Base-by-base conservation (phyloP, 352 stramenopile species). In the Phytopythium mirpurense region DNA sequence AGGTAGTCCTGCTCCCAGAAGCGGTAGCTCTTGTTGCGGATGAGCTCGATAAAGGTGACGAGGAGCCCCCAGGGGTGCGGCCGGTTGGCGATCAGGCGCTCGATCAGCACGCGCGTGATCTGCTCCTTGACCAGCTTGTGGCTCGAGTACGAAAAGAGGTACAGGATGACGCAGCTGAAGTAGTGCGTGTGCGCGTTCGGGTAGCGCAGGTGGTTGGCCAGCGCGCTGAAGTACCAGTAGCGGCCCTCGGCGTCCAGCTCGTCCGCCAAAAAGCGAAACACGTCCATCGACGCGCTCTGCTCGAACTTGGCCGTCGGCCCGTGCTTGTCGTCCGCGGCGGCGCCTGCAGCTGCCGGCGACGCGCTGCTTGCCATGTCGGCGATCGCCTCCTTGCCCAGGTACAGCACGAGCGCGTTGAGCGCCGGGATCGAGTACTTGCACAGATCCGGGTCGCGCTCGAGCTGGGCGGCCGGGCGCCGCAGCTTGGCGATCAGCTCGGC, bases 121-220 rank as follows among this genome's bases (percentile, higher is more conserved):
- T 96, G 84, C 71, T 99, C 97, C 75, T 98, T 98, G 15, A 99
- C 91, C 62, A 92, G 90, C 59, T 99, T 97, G 68, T 93, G 93
- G 56, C 76, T 96, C 31, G 93, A 96, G 62, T 99, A 97, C 55
- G 92, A 98, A 65, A 99, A 99, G 19, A 99, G 72, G 65, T 98
- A 98, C 11, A 99, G 81, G 69, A 99, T 96, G 2, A 99, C 94
- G 71, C 94, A 99, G 56, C 91, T 98, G 62, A 99, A 99, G 75
- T 99, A 99, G 76, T 99, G 96, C 45, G 97, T 99, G 79, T 99
- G 96, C 68, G 88, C 98, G 67, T 98, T 99, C 34, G 97, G 97
- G 73, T 98, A 99, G 23, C 97, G 89, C 51, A 99, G 81, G 70
- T 99, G 96, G 71, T 99, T 99, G 18, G 92, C 96, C 59, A 99